Percentiles rank a stretch among this genome's conserved stretches.
Evolutionary conservation across 768 basidiomycete genomes (phyloP).

Genomic region (Suillus cothurnatus): DNA sequence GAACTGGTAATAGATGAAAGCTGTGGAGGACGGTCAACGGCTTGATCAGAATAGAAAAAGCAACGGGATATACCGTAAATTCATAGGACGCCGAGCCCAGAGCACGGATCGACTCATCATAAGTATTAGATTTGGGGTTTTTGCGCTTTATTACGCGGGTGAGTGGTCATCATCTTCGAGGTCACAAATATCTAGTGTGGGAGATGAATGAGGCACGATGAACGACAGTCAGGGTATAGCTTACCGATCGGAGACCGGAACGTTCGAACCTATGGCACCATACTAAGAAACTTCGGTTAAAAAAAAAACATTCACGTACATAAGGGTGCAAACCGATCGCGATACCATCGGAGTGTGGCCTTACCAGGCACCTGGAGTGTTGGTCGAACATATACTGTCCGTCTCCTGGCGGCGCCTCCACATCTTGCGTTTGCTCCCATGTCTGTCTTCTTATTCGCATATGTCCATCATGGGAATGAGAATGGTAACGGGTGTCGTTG

Average conservation of each 20-base stretch:
- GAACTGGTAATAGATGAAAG: not conserved
- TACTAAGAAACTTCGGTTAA: not conserved
- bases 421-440: slow-evolving; percentile 20
- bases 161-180: slow-evolving; percentile 26
- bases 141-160: slow-evolving; percentile 21
- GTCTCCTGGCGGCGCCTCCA: slow-evolving; percentile 10
- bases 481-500: slow-evolving; percentile 15
- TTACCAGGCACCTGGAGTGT: slow-evolving; percentile 29
- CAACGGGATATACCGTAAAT: not conserved
- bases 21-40: not conserved
- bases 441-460: slow-evolving; percentile 23
- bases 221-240: slow-evolving; percentile 2
- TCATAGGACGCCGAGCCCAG: not conserved
- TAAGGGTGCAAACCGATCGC: slow-evolving; percentile 29
- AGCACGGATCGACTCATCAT: too few relatives aligned
- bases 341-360: slow-evolving; percentile 34
- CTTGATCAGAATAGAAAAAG: not conserved
- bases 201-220: not conserved
- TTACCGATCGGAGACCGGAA: slow-evolving; percentile 36
- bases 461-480: slow-evolving; percentile 26
- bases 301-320: slow-evolving; percentile 20
- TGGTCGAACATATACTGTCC: slow-evolving; percentile 26
- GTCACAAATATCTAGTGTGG: slow-evolving; percentile 30
- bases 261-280: slow-evolving; percentile 28
- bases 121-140: not conserved